Percentiles rank a stretch among this genome's conserved stretches.
These are phyloP conservation scores for Hippophae rhamnoides DNA, from an alignment of 306 rosid species.

Conservation along the genomic window DNA sequence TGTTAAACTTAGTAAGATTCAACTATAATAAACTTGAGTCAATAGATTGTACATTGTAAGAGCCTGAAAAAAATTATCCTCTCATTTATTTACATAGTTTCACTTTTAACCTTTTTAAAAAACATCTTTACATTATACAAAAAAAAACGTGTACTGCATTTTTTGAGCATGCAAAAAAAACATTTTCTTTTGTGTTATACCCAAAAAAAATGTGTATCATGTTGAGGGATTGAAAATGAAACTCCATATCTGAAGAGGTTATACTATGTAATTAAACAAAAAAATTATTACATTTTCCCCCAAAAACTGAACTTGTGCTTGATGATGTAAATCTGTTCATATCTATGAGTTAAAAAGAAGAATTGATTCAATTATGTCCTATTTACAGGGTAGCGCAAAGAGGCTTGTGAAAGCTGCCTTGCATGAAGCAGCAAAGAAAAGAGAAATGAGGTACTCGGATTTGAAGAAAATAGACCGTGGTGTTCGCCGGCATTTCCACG, in stretches of 20 bases:
- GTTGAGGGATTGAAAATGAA: background rate
- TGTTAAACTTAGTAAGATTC: background rate
- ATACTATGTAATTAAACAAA: background rate
- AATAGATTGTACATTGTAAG: too few species aligned
- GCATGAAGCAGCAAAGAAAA: conserved; percentile 82
- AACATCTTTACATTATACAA: too few species aligned
- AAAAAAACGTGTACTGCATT: too few species aligned
- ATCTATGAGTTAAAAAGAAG: background rate
- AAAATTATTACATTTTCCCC: background rate
- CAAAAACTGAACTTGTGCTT: background rate
- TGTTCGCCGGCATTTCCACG: conserved; percentile 87
- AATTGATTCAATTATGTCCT: conserved; percentile 1
- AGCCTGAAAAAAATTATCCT: too few species aligned
- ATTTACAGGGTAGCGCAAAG: conserved; percentile 74
- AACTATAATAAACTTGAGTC: too few species aligned
- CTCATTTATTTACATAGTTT: too few species aligned
- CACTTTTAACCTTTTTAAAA: too few species aligned
- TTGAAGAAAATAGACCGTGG: conserved; percentile 82
- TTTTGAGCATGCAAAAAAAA: background rate
- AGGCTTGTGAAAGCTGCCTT: conserved; percentile 67
- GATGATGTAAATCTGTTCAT: background rate
- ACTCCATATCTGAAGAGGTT: too few species aligned
- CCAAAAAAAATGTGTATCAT: background rate
- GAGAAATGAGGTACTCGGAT: conserved; percentile 93
- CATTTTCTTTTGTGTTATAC: background rate